Base-by-base conservation (phyloP, 768 basidiomycete genomes). In the Hericium erinaceus region DNA sequence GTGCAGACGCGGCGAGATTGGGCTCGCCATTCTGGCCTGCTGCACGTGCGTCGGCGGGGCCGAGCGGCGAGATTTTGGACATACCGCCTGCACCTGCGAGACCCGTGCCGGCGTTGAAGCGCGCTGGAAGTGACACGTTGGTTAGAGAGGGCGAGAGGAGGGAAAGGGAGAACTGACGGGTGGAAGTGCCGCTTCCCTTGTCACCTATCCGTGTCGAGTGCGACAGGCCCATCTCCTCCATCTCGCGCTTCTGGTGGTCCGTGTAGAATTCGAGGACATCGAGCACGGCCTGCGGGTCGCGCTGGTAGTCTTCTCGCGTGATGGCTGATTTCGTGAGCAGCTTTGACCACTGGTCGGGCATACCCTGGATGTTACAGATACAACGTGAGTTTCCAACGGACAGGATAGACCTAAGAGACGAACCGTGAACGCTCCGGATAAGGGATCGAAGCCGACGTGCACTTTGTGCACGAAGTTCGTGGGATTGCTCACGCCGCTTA, bases 381-480 rank as follows among this genome's bases (percentile, higher is more conserved):
- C 9, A 33, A 33, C 33, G 9, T 33, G 33, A 33, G 5, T 33
- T 33, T 33, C 33, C 33, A 33, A 33, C 28, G 37, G 28, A 20
- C 4, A 6, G 18, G 46, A 15, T 55, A 44, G 48, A 18, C 44
- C 24, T 39, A 52, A 28, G 57, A n/a, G 39, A 79, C 89, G 64
- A 65, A 91, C 92, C 15, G 95, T 98, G 71, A 99, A 99, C 15
- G 85, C 92, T 11, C 95, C 95, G 44, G 89, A 88, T 48, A 90
- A 77, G 2, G 94, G 91, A 73, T 99, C 95, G 65, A 95, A 98
- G 2, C 94, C 95, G 57, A 98, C 95, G 71, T 98, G 95, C 2
- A 98, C 94, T 69, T 98, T 94, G 75, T 99, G 95, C 0, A 98
- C 92, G 67, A 99, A 98, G 71, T 99, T 95, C 8, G 95, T 98